Conservation (phyloP, 1,284 basidiomycete species). For the Hemileia vastatrix region DNA sequence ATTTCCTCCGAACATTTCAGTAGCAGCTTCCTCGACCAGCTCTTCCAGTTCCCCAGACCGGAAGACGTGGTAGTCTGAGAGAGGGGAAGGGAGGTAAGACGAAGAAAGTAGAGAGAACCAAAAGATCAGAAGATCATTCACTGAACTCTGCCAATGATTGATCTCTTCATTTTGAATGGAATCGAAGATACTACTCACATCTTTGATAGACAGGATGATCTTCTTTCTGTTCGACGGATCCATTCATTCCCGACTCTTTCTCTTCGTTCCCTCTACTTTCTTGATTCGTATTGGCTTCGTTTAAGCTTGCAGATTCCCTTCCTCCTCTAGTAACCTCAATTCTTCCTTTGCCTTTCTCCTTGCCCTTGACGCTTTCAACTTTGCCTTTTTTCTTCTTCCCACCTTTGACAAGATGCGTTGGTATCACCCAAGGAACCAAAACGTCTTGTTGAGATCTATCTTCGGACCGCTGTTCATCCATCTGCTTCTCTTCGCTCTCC, state of each 20-base stretch:
- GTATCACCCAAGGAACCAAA: constrained; percentile 40
- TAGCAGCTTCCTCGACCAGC: constrained; percentile 33
- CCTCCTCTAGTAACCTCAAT: neutral
- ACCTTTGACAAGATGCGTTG: neutral
- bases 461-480: neutral
- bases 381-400: neutral
- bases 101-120: neutral
- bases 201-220: too few species aligned
- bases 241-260: too few species aligned
- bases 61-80: constrained; percentile 40
- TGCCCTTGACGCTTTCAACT: neutral
- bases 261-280: too few species aligned
- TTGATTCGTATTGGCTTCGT: too few species aligned
- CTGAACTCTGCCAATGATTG: neutral
- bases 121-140: neutral
- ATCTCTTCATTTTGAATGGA: neutral
- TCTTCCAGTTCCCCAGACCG: constrained; percentile 36
- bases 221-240: too few species aligned
- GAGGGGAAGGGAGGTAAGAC: neutral
- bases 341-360: neutral
- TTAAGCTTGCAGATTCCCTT: too few species aligned
- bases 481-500: neutral
- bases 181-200: constrained; percentile 16
- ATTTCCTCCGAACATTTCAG: constrained; percentile 17
- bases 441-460: constrained; percentile 31